Conservation (phyloP, 495 filamentous ascomycete species). For the Pseudoneurospora amorphoporcata region DNA sequence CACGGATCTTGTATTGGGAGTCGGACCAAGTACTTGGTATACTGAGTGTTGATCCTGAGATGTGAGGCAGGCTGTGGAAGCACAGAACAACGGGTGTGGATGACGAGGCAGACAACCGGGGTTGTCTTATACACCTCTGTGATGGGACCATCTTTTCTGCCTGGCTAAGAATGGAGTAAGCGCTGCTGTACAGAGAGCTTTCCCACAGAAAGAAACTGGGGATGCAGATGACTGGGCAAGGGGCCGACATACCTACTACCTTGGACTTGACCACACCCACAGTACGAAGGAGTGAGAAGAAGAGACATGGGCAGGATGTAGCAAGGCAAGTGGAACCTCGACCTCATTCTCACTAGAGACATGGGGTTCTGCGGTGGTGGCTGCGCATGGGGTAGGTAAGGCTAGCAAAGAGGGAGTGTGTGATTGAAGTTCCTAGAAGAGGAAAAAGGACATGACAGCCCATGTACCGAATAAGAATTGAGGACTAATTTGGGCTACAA, state of each 20-base stretch:
- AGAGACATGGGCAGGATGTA: not conserved
- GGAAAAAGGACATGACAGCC: not conserved
- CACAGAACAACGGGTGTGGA: conserved; percentile 10
- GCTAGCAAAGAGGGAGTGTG: not conserved
- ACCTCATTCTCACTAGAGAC: not conserved
- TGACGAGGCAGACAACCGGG: conserved; percentile 21
- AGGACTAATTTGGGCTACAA: conserved; percentile 6
- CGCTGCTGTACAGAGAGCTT: conserved; percentile 9
- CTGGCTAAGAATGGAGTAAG: conserved; percentile 27
- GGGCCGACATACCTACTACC: not conserved
- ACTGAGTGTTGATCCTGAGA: conserved; percentile 7
- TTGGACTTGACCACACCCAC: not conserved
- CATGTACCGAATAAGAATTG: not conserved
- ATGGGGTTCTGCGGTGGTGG: not conserved
- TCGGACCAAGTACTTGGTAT: conserved; percentile 8
- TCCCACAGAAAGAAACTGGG: conserved; percentile 17
- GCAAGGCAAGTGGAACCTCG: not conserved
- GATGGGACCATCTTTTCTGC: conserved; percentile 18
- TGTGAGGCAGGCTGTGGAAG: conserved; percentile 17
- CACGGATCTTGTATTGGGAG: conserved; percentile 9
- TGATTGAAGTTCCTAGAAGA: not conserved
- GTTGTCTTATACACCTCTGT: conserved; percentile 23
- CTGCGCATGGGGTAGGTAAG: not conserved
- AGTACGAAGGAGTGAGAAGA: not conserved
- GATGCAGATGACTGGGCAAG: conserved; percentile 3